phyloP scores from a whole-genome alignment of 202 grass and related monocot species.

The Sporobolus alterniflorus region DNA sequence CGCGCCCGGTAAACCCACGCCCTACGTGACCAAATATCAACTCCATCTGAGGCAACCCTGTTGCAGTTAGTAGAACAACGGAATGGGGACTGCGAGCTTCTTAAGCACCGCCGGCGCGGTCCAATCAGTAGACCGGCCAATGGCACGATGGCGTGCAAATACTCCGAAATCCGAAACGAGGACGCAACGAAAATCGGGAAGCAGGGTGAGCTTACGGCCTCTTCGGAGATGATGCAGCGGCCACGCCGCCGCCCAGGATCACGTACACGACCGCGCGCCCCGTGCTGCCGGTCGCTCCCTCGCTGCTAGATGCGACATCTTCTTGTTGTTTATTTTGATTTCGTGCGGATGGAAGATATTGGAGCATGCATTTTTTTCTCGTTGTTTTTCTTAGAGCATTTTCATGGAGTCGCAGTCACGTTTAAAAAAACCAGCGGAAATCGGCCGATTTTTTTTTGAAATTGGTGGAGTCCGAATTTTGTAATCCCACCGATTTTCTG shows the following conservation, averaged over 20 bases:
- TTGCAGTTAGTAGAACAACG: background rate
- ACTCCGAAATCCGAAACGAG: background rate
- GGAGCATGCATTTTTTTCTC: no score
- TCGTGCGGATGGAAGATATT: no score
- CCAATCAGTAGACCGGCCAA: background rate
- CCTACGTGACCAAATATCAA: slow-evolving; percentile 6
- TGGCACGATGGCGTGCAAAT: background rate
- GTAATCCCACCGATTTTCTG: no score
- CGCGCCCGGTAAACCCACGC: background rate
- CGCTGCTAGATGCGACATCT: no score
- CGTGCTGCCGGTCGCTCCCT: slow-evolving; percentile 35
- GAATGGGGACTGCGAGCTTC: background rate
- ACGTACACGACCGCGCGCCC: slow-evolving; percentile 80
- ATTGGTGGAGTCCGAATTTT: no score
- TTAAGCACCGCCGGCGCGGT: background rate
- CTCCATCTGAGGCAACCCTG: slow-evolving; percentile 12
- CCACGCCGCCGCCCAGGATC: slow-evolving; percentile 89
- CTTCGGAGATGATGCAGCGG: slow-evolving; percentile 98
- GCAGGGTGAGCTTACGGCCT: slow-evolving; percentile 46
- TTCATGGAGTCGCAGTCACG: no score
- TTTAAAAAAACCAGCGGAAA: no score
- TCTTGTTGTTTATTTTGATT: no score
- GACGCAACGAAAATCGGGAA: background rate
- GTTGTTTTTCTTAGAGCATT: no score
- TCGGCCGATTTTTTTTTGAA: no score